phyloP scores from a whole-genome alignment of 768 basidiomycete species.

The Termitomyces sp. region DNA sequence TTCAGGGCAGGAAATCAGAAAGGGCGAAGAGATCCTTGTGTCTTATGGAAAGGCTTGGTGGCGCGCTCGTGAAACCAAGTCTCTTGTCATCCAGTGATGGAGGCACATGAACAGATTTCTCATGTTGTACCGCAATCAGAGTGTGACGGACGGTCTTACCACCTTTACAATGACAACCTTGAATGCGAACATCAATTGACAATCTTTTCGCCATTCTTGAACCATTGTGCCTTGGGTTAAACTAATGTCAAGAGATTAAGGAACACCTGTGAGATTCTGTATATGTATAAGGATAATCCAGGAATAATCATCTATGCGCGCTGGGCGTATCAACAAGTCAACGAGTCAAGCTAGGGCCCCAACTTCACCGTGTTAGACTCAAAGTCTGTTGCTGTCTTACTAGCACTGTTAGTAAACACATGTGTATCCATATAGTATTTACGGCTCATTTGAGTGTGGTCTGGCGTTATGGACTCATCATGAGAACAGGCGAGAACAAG shows the following conservation, averaged over 20 bases:
- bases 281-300: not conserved
- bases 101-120: not conserved
- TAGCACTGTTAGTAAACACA: not conserved
- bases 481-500: too few relatives aligned
- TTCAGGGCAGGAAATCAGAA: slow-evolving; percentile 54
- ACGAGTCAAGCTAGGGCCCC: not conserved
- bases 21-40: slow-evolving; percentile 83
- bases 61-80: slow-evolving; percentile 40
- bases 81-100: not conserved
- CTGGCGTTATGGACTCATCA: too few relatives aligned
- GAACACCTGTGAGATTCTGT: not conserved
- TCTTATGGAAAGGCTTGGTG: slow-evolving; percentile 91
- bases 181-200: not conserved
- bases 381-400: not conserved
- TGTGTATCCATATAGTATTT: too few relatives aligned
- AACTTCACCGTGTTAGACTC: not conserved
- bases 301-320: too few relatives aligned
- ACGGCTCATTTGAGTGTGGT: too few relatives aligned
- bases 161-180: not conserved
- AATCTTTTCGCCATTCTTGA: not conserved
- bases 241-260: not conserved
- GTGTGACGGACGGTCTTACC: not conserved
- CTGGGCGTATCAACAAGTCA: too few relatives aligned
- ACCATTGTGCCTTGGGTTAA: not conserved
- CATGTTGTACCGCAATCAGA: not conserved